Conservation (phyloP, 164 flowering plant species). For the Brasenia schreberi region DNA sequence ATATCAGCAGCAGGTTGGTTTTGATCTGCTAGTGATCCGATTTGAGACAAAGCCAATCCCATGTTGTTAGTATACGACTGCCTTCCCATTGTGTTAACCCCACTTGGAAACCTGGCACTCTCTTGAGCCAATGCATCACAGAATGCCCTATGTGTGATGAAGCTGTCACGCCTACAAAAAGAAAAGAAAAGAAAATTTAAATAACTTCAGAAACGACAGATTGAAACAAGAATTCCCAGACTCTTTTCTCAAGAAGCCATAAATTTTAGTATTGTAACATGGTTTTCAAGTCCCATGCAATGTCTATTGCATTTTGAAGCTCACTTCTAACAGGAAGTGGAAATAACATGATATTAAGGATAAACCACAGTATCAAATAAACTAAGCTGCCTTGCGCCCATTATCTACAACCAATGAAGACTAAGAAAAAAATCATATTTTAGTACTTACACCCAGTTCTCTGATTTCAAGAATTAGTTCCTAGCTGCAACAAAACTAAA, state of each 20-base stretch:
- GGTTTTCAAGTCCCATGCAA: neutral
- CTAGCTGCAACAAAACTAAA: neutral
- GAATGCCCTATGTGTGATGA: constrained; percentile 87
- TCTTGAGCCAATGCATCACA: constrained; percentile 92
- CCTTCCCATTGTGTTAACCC: constrained; percentile 38
- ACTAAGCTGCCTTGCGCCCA: neutral
- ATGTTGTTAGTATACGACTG: constrained; percentile 31
- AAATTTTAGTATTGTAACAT: neutral
- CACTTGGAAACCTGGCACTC: constrained; percentile 52
- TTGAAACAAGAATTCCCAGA: neutral
- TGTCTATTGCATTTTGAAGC: neutral
- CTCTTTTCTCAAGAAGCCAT: neutral
- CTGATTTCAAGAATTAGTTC: neutral
- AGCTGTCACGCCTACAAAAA: constrained; percentile 70
- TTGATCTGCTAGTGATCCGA: constrained; percentile 31
- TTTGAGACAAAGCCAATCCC: constrained; percentile 33
- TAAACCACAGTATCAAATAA: neutral
- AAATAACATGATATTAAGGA: neutral
- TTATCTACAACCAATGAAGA: neutral
- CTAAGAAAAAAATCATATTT: too few species aligned
- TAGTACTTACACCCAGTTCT: neutral
- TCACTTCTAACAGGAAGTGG: neutral
- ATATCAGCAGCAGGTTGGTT: constrained; percentile 23
- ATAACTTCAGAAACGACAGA: neutral
- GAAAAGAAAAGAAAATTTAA: neutral